phyloP scores from a whole-genome alignment of 192 early-diverging fungal genomes.

The Coemansia sp. region DNA sequence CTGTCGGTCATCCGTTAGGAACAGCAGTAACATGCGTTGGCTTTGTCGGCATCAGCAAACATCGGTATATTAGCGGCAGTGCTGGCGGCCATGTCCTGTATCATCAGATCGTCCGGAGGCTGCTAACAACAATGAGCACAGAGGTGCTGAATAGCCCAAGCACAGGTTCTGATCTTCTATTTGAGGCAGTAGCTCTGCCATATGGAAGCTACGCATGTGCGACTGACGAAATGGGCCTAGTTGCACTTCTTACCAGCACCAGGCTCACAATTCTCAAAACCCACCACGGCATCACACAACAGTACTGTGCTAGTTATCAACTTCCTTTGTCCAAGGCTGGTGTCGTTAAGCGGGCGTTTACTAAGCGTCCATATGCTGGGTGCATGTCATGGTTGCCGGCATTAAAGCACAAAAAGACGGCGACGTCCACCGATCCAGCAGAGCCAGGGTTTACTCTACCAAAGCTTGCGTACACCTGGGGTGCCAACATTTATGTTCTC shows the following conservation, averaged over 20 bases:
- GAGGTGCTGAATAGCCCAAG: constrained; percentile 9
- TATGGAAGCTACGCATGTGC: constrained; percentile 19
- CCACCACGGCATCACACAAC: constrained; percentile 29
- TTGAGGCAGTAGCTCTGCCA: constrained; percentile 34
- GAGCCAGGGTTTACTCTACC: constrained; percentile 19
- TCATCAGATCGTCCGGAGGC: constrained; percentile 46
- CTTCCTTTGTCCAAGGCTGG: background rate
- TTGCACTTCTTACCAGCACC: constrained; percentile 37
- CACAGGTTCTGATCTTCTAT: constrained; percentile 14
- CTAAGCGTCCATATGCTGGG: constrained; percentile 43
- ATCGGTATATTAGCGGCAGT: constrained; percentile 49
- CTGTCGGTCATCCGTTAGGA: constrained; percentile 29
- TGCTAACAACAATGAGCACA: constrained; percentile 50
- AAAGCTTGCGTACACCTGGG: constrained; percentile 42
- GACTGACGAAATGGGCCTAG: constrained; percentile 45
- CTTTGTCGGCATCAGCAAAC: constrained; percentile 49
- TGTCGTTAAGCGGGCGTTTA: constrained; percentile 14
- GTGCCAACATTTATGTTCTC: constrained; percentile 20
- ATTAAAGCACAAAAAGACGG: constrained; percentile 16
- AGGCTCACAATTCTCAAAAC: constrained; percentile 30
- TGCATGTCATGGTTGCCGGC: constrained; percentile 48
- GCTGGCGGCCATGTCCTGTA: constrained; percentile 39
- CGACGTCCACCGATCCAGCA: constrained; percentile 30
- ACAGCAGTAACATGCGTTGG: constrained; percentile 32
- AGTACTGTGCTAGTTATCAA: constrained; percentile 24